phyloP scores from a whole-genome alignment of 2,329 filamentous ascomycete genomes.

The Amphichorda felina region DNA sequence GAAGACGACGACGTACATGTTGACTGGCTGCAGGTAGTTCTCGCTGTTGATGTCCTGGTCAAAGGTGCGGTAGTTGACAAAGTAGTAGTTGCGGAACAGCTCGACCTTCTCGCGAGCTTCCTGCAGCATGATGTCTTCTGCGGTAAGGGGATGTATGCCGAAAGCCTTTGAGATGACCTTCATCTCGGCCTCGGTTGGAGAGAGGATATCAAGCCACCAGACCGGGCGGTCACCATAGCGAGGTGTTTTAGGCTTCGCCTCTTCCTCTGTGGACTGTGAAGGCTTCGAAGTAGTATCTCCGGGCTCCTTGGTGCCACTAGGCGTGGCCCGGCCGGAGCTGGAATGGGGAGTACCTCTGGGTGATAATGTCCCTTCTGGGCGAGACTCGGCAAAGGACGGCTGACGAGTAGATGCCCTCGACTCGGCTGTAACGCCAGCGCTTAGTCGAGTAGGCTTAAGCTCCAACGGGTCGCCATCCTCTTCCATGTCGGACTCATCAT shows the following conservation, averaged over 20 bases:
- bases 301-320: slow-evolving; percentile 28
- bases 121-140: slow-evolving; percentile 94
- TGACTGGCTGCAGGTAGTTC: slow-evolving; percentile 87
- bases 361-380: slow-evolving; percentile 14
- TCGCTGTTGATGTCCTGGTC: slow-evolving; percentile 87
- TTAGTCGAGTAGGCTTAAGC: slow-evolving; percentile 4
- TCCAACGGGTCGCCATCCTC: not conserved
- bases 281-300: slow-evolving; percentile 8
- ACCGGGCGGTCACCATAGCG: slow-evolving; percentile 74
- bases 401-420: slow-evolving; percentile 33
- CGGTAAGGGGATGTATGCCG: slow-evolving; percentile 87
- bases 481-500: slow-evolving; percentile 58
- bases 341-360: slow-evolving; percentile 14
- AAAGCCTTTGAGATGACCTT: slow-evolving; percentile 85
- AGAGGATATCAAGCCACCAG: slow-evolving; percentile 92
- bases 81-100: slow-evolving; percentile 94
- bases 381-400: slow-evolving; percentile 25
- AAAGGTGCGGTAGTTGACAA: slow-evolving; percentile 96
- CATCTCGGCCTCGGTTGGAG: slow-evolving; percentile 91
- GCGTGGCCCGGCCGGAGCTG: slow-evolving; percentile 35
- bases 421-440: slow-evolving; percentile 20
- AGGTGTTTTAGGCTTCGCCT: slow-evolving; percentile 27
- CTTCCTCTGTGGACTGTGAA: not conserved
- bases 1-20: slow-evolving; percentile 97
- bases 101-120: slow-evolving; percentile 97